phyloP scores from a whole-genome alignment of 805 yeast genomes.

The Candida schatavii region DNA sequence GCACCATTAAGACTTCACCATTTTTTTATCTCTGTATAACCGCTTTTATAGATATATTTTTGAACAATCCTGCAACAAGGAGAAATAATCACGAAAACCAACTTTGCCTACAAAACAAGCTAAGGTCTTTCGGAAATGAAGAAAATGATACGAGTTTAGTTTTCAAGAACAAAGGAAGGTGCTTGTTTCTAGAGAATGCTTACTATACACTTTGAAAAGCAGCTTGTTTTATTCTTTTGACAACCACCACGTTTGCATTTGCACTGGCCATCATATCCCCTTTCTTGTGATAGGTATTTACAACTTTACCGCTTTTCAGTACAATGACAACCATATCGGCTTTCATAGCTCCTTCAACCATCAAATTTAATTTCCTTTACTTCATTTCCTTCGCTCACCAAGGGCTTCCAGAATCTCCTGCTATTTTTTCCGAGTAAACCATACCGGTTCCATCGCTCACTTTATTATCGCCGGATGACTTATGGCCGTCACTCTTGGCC shows the following conservation, averaged over 20 bases:
- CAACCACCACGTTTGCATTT: constrained; percentile 83
- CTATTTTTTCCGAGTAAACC: constrained; percentile 92
- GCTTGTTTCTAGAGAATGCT: too few species aligned
- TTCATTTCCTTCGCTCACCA: constrained; percentile 73
- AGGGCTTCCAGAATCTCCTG: constrained; percentile 94
- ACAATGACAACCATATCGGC: constrained; percentile 91
- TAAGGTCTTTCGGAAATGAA: too few species aligned
- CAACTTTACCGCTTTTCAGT: constrained; percentile 66
- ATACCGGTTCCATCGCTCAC: constrained; percentile 77
- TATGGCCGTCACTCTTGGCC: constrained; percentile 48
- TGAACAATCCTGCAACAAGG: too few species aligned
- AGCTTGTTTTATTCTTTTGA: too few species aligned
- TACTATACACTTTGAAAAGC: too few species aligned
- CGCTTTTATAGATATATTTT: background rate
- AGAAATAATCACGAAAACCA: too few species aligned
- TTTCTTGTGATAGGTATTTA: constrained; percentile 70
- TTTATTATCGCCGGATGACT: constrained; percentile 45
- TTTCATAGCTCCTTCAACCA: constrained; percentile 97
- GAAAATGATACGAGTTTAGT: too few species aligned
- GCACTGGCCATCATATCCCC: constrained; percentile 98
- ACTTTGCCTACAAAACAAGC: too few species aligned
- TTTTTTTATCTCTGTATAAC: too few species aligned
- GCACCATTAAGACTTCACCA: too few species aligned
- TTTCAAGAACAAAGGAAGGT: too few species aligned
- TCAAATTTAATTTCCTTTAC: constrained; percentile 74